Percentiles rank a stretch among this genome's conserved stretches.
These are phyloP conservation scores for Taxillus chinensis DNA, from an alignment of 164 flowering plant species.

Conservation along the genomic window DNA sequence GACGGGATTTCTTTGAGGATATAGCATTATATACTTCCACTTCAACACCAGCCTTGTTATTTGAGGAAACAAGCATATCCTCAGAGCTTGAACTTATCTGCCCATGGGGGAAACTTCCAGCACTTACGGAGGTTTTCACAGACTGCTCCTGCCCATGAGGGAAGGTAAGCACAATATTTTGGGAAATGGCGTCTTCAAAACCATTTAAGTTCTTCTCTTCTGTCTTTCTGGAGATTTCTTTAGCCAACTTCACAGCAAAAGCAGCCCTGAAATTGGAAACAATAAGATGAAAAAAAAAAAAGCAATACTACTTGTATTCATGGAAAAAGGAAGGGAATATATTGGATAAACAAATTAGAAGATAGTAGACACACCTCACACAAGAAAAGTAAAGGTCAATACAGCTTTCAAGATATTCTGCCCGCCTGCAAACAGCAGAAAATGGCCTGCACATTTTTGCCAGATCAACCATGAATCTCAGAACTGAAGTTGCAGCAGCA, in stretches of 20 bases:
- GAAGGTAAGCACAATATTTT: conserved; percentile 72
- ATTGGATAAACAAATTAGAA: background rate
- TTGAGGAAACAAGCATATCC: conserved; percentile 27
- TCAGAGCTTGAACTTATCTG: conserved; percentile 83
- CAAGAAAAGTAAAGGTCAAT: conserved; percentile 91
- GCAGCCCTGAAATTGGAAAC: conserved; percentile 63
- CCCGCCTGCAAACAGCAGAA: conserved; percentile 66
- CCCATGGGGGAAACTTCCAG: conserved; percentile 70
- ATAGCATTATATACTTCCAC: conserved; percentile 15
- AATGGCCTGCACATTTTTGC: conserved; percentile 94
- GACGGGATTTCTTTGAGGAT: conserved; percentile 18
- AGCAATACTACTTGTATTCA: background rate
- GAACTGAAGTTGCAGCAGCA: conserved; percentile 89
- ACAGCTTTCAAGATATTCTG: conserved; percentile 88
- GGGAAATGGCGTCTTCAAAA: conserved; percentile 75
- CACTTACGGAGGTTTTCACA: conserved; percentile 58
- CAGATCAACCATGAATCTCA: conserved; percentile 96
- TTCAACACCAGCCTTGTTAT: conserved; percentile 19
- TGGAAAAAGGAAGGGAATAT: background rate
- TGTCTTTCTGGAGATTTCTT: conserved; percentile 45
- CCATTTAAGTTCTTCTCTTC: conserved; percentile 71
- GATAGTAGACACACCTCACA: conserved; percentile 49
- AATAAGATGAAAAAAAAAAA: background rate
- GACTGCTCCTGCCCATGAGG: conserved; percentile 83
- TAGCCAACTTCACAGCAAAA: conserved; percentile 74